phyloP scores from a whole-genome alignment of 805 yeast species.

The Gaillardinia entomophila region DNA sequence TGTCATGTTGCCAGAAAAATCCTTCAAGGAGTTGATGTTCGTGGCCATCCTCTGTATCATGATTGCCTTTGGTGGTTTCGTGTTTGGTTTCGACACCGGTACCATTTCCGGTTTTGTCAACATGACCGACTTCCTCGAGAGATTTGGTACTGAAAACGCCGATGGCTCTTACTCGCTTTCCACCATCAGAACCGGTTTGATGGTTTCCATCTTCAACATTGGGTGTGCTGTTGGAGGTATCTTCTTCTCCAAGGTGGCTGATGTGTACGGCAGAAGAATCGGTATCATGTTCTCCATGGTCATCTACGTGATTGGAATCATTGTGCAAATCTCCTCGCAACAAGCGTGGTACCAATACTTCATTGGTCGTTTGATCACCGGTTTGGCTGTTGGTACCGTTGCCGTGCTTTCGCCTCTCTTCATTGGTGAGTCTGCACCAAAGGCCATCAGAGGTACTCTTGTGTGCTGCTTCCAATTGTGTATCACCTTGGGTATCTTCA shows the following conservation, averaged over 20 bases:
- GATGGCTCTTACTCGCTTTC: conserved; percentile 39
- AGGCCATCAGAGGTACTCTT: conserved; percentile 63
- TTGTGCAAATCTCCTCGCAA: conserved; percentile 54
- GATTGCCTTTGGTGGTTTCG: conserved; percentile 73
- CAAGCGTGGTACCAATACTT: conserved; percentile 57
- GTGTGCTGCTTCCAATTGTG: conserved; percentile 66
- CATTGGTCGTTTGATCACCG: conserved; percentile 59
- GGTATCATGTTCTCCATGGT: conserved; percentile 50
- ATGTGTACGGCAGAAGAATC: conserved; percentile 52
- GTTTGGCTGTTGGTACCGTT: conserved; percentile 70
- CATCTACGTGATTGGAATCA: conserved; percentile 55
- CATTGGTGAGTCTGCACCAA: conserved; percentile 68
- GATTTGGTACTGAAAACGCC: conserved; percentile 44
- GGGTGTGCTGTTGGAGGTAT: conserved; percentile 75
- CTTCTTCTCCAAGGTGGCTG: conserved; percentile 51
- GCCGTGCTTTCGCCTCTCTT: conserved; percentile 63
- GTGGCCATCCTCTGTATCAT: conserved; percentile 42
- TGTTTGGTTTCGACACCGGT: conserved; percentile 77
- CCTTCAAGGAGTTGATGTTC: conserved; percentile 25
- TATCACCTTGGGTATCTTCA: conserved; percentile 65
- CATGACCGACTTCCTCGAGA: conserved; percentile 48
- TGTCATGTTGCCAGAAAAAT: conserved; percentile 23
- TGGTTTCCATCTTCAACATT: conserved; percentile 54
- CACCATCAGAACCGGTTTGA: conserved; percentile 46
- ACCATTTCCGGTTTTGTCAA: conserved; percentile 68